A percentile compares a stretch with the other conserved stretches of the same genome.
Conservation (phyloP, 805 yeast genomes). For the Wickerhamomyces bisporus region DNA sequence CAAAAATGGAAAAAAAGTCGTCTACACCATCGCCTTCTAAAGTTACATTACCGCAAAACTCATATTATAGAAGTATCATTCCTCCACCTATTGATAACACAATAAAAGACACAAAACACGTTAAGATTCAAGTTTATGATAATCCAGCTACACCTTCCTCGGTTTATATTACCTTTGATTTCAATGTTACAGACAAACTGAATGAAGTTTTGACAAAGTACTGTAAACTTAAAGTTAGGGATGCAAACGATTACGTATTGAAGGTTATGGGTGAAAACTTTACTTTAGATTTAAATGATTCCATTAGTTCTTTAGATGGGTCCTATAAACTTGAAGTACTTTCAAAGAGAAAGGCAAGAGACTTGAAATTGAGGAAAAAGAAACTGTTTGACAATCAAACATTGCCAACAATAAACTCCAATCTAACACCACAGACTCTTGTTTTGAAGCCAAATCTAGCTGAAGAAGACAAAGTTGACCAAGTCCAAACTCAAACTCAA, state of each 20-base stretch:
- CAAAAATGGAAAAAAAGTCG: conserved; percentile 18
- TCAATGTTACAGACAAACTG: conserved; percentile 29
- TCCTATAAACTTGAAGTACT: conserved; percentile 36
- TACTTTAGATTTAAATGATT: conserved; percentile 32
- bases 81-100: conserved; percentile 19
- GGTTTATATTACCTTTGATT: conserved; percentile 23
- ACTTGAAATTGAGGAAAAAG: conserved; percentile 27
- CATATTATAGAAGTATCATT: conserved; percentile 34
- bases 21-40: conserved; percentile 4
- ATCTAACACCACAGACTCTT: conserved; percentile 25
- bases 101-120: conserved; percentile 22
- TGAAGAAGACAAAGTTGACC: not conserved
- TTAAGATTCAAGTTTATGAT: conserved; percentile 27
- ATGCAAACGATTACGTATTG: conserved; percentile 31
- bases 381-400: conserved; percentile 22
- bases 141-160: conserved; percentile 29
- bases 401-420: conserved; percentile 24
- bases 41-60: conserved; percentile 20
- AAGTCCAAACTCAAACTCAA: too few species aligned
- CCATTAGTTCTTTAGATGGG: conserved; percentile 37
- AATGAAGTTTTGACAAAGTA: conserved; percentile 32
- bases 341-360: conserved; percentile 37
- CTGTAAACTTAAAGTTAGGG: conserved; percentile 29
- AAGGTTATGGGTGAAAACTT: conserved; percentile 29
- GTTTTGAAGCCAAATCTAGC: conserved; percentile 8